Percentiles rank a stretch among this genome's conserved stretches.
Evolutionary conservation across 2,329 filamentous ascomycete species (phyloP).

Genomic region (Laburnicola sp.): DNA sequence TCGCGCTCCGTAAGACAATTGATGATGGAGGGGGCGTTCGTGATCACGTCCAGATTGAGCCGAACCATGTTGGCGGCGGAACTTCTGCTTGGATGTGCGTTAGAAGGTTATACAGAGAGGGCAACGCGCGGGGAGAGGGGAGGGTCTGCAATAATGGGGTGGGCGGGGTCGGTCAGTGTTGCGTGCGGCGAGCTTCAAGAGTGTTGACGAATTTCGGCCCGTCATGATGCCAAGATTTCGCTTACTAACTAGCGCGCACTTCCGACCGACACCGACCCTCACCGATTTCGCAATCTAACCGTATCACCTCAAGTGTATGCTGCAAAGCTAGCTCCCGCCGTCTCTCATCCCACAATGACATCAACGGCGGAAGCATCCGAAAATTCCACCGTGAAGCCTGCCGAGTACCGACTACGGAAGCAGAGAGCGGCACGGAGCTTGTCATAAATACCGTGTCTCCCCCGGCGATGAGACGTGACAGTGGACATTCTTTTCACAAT

Average conservation of each 20-base stretch:
- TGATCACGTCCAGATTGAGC: conserved; percentile 92
- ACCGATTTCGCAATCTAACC: too few relatives aligned
- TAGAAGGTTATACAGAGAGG: too few relatives aligned
- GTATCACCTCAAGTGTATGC: too few relatives aligned
- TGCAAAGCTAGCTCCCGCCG: too few relatives aligned
- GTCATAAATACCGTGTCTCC: neutral
- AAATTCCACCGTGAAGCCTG: too few relatives aligned
- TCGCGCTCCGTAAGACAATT: conserved; percentile 99
- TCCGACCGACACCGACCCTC: neutral
- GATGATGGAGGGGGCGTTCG: conserved; percentile 93
- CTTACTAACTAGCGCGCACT: conserved; percentile 7
- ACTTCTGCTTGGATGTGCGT: neutral
- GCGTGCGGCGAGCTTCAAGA: neutral
- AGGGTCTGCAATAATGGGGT: too few relatives aligned
- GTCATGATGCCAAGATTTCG: conserved; percentile 8
- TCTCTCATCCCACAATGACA: too few relatives aligned
- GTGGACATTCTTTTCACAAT: neutral
- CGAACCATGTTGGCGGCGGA: conserved; percentile 68
- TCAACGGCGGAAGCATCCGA: too few relatives aligned
- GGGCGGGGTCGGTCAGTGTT: neutral
- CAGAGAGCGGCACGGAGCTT: neutral
- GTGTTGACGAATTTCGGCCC: conserved; percentile 7
- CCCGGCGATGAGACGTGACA: neutral
- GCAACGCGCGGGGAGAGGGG: too few relatives aligned
- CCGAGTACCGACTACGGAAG: too few relatives aligned